Percentiles rank a stretch among this genome's conserved stretches.
Evolutionary conservation across 768 basidiomycete species (phyloP).

Genomic region (Pleurotus ostreatus): DNA sequence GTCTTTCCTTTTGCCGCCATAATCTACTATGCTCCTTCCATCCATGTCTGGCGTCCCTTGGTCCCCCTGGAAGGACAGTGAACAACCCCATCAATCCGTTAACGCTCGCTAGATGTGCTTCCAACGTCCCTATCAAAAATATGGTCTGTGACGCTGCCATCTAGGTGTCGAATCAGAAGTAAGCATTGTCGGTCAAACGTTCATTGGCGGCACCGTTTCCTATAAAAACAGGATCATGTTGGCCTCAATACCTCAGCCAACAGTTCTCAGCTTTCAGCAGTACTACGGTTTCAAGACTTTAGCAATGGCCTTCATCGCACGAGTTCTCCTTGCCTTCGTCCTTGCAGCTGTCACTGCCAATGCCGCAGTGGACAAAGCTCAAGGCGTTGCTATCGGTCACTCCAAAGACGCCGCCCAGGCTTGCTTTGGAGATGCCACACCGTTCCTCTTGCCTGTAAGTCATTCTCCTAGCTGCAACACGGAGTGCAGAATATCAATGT

Average conservation of each 20-base stretch:
- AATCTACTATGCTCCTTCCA: no score
- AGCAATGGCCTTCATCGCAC: constrained; percentile 4
- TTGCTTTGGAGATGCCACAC: constrained; percentile 3
- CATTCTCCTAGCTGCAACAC: neutral
- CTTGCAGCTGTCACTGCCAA: neutral
- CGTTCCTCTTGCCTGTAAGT: constrained; percentile 1
- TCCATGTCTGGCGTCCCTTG: no score
- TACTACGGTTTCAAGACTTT: neutral
- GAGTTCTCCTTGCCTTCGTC: neutral
- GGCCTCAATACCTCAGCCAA: neutral
- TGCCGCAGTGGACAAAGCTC: neutral
- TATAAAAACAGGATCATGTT: no score
- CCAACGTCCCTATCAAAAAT: no score
- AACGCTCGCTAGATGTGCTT: no score
- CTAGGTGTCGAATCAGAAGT: no score
- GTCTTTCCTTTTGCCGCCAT: no score
- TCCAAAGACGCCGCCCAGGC: neutral
- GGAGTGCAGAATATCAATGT: neutral
- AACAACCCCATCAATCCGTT: no score
- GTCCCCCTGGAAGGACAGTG: no score
- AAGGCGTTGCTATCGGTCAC: neutral
- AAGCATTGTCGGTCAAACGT: no score
- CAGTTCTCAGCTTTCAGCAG: neutral
- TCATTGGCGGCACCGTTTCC: no score
- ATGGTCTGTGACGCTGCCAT: no score